Base-by-base conservation (phyloP, 352 stramenopile genomes). In the Pythium utonaiense region DNA sequence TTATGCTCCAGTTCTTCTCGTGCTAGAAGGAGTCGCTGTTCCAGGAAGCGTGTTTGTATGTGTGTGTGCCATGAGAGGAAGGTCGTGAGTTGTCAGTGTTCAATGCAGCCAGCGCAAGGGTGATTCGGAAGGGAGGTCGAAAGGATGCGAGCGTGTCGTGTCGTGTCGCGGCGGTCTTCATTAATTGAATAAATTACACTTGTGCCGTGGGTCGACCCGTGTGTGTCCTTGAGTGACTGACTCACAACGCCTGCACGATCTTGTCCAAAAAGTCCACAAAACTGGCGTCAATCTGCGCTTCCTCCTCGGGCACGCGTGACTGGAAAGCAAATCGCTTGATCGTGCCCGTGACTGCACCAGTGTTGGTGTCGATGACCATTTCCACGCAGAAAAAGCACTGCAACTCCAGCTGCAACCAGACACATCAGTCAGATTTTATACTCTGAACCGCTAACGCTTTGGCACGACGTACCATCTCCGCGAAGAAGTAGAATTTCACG, bases 401-500 rank as follows among this genome's bases (percentile, higher is more conserved):
- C 55, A 91, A 65, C 57, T 93, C 78, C 28, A 76, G 77, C 83
- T 89, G 63, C n/a, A 17, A 12, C 31, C 8, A 42, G 54, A 41
- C 12, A 48, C 13, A 31, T n/a, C 36, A 6, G 33, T 30, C 6
- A 6, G 30, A 45, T 14, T 60, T 14, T n/a, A n/a, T n/a, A n/a
- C n/a, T n/a, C n/a, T n/a, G n/a, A n/a, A n/a, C n/a, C n/a, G n/a
- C n/a, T n/a, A n/a, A n/a, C n/a, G n/a, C n/a, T n/a, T n/a, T n/a
- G 9, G 28, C 28, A 33, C 28, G 28, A 33, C 56, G 27, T 72
- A 93, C 84, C 86, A 92, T 91, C 71, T 93, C 81, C 10, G 75
- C 83, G 44, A 81, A 93, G 62, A 96, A 96, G 69, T 86, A 96
- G 47, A 96, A 96, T 64, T 96, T 96, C 70, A 93, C 72, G 19